A percentile compares a stretch with the other conserved stretches of the same genome.
Evolutionary conservation across 352 stramenopile genomes (phyloP).

Genomic region (Thraustotheca clavata): DNA sequence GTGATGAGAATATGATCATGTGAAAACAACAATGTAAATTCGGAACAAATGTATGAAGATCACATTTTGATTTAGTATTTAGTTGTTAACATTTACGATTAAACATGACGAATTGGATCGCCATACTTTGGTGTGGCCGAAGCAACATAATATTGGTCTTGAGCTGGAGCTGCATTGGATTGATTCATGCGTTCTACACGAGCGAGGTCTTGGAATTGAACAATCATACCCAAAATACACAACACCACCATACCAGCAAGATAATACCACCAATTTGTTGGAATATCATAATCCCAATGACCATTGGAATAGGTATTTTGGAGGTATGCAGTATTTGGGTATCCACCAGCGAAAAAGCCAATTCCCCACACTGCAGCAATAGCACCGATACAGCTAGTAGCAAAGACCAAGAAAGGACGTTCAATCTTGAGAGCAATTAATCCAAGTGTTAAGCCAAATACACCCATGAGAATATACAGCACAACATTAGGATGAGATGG

Average conservation of each 20-base stretch:
- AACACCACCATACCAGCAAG: constrained; percentile 43
- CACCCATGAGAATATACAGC: constrained; percentile 35
- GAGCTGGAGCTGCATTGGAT: background rate
- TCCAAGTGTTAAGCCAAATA: constrained; percentile 32
- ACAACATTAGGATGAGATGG: constrained; percentile 32
- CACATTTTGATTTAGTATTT: no score
- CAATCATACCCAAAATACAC: constrained; percentile 35
- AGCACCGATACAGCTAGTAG: constrained; percentile 46
- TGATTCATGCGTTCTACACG: background rate
- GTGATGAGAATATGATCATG: no score
- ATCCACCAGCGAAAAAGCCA: constrained; percentile 36
- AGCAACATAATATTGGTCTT: background rate
- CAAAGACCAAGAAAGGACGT: constrained; percentile 38
- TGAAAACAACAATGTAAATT: no score
- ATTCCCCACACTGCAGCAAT: constrained; percentile 45
- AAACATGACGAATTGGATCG: background rate
- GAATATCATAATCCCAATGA: constrained; percentile 47
- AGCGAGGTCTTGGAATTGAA: constrained; percentile 36
- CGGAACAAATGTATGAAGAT: no score
- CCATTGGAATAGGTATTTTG: constrained; percentile 24
- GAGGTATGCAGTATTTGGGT: background rate
- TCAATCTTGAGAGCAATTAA: constrained; percentile 44
- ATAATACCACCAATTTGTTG: constrained; percentile 52
- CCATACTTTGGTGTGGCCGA: background rate
- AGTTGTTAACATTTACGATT: no score